Evolutionary conservation across 2,329 filamentous ascomycete species (phyloP).

Genomic region (Trichoderma pleuroti): DNA sequence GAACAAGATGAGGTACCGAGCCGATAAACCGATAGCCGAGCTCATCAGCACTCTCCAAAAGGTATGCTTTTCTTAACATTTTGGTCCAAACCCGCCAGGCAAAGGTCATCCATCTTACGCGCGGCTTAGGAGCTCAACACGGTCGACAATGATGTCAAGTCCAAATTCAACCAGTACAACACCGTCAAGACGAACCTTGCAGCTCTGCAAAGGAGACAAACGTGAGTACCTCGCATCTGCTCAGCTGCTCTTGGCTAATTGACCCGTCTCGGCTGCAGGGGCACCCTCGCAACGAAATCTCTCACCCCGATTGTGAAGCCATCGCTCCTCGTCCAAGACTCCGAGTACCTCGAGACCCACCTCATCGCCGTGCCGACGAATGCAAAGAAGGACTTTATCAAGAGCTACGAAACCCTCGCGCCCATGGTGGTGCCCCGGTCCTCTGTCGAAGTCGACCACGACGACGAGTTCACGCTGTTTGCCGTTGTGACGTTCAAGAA

Average conservation of each 20-base stretch:
- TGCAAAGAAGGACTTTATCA: slow-evolving; percentile 81
- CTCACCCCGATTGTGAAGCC: slow-evolving; percentile 86
- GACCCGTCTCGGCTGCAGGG: slow-evolving; percentile 46
- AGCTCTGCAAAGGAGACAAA: slow-evolving; percentile 80
- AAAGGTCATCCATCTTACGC: neutral
- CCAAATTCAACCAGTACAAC: slow-evolving; percentile 93
- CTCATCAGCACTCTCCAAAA: slow-evolving; percentile 86
- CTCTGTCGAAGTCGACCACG: slow-evolving; percentile 71
- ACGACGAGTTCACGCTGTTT: slow-evolving; percentile 86
- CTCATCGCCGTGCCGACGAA: slow-evolving; percentile 82
- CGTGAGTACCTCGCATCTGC: slow-evolving; percentile 49
- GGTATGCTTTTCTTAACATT: slow-evolving; percentile 42
- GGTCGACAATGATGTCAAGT: slow-evolving; percentile 93
- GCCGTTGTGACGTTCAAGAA: slow-evolving; percentile 94
- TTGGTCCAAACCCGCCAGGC: neutral
- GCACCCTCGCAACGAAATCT: slow-evolving; percentile 91
- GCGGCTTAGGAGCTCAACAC: slow-evolving; percentile 71
- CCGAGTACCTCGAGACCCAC: slow-evolving; percentile 95
- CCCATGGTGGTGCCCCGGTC: slow-evolving; percentile 94
- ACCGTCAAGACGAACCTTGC: slow-evolving; percentile 80
- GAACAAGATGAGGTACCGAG: slow-evolving; percentile 97
- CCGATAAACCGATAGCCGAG: slow-evolving; percentile 84
- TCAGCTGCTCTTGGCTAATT: neutral
- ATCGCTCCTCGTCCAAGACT: slow-evolving; percentile 75
- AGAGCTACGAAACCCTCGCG: slow-evolving; percentile 80